Conservation (phyloP, 2,329 filamentous ascomycete species). For the Plenodomus lindquistii region DNA sequence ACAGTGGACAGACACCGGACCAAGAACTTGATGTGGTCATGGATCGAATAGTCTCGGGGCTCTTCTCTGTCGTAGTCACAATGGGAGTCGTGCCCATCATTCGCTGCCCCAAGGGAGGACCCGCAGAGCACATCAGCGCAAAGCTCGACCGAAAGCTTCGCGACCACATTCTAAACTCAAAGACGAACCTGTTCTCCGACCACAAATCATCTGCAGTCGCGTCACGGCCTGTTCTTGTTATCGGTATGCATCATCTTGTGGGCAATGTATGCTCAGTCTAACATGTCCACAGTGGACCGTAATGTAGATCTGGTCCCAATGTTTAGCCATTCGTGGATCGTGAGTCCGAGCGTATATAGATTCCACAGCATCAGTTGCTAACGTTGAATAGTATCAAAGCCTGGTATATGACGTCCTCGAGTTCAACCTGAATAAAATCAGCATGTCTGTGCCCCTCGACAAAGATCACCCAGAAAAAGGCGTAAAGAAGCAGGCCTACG, state of each 20-base stretch:
- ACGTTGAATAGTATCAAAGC: slow-evolving; percentile 65
- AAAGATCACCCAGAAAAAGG: slow-evolving; percentile 75
- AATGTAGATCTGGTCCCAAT: slow-evolving; percentile 96
- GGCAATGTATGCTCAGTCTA: neutral
- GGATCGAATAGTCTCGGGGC: slow-evolving; percentile 87
- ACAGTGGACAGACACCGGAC: slow-evolving; percentile 88
- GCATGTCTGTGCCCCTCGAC: slow-evolving; percentile 81
- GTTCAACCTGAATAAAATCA: slow-evolving; percentile 90
- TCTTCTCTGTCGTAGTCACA: slow-evolving; percentile 98
- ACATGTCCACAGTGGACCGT: slow-evolving; percentile 73
- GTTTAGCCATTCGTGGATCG: slow-evolving; percentile 93
- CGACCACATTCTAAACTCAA: slow-evolving; percentile 95
- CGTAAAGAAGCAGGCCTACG: slow-evolving; percentile 84
- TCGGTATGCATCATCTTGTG: slow-evolving; percentile 68
- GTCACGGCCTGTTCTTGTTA: slow-evolving; percentile 83
- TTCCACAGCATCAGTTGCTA: neutral
- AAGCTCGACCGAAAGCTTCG: slow-evolving; percentile 94
- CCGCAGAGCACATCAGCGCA: slow-evolving; percentile 90
- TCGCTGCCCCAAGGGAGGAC: slow-evolving; percentile 71
- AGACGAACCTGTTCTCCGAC: slow-evolving; percentile 92
- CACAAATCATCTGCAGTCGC: slow-evolving; percentile 62
- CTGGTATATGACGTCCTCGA: slow-evolving; percentile 77
- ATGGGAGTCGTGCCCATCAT: slow-evolving; percentile 99
- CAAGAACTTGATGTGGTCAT: slow-evolving; percentile 85
- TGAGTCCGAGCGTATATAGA: slow-evolving; percentile 5